A percentile compares a stretch with the other conserved stretches of the same genome.
These are phyloP conservation scores for Didymella pinodella DNA, from an alignment of 2,329 filamentous ascomycete species.

Conservation along the genomic window DNA sequence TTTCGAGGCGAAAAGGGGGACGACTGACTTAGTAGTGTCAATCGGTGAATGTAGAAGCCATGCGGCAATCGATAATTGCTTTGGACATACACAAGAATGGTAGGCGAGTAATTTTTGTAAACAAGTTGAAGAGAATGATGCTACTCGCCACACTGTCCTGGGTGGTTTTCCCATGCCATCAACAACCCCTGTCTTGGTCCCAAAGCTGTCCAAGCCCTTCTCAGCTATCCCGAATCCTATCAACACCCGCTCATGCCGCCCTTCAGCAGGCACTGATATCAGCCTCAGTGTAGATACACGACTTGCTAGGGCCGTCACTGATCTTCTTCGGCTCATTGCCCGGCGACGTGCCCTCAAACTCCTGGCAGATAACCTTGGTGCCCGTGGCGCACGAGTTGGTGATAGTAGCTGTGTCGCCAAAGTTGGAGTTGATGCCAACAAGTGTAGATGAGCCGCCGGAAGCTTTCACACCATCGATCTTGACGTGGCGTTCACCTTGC, in stretches of 20 bases:
- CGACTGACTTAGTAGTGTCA: not conserved
- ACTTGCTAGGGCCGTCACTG: constrained; percentile 23
- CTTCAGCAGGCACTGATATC: constrained; percentile 32
- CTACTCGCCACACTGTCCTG: too few relatives aligned
- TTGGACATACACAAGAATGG: too few relatives aligned
- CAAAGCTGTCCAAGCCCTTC: not conserved
- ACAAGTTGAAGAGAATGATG: too few relatives aligned
- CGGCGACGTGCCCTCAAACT: constrained; percentile 33
- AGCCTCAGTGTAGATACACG: constrained; percentile 34
- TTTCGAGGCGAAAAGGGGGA: not conserved
- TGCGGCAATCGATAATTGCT: too few relatives aligned
- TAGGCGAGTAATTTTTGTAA: too few relatives aligned
- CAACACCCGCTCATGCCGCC: not conserved
- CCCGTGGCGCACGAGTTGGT: constrained; percentile 31
- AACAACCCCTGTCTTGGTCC: too few relatives aligned
- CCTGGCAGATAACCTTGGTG: constrained; percentile 30
- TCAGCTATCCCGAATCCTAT: not conserved
- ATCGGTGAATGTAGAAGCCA: too few relatives aligned
- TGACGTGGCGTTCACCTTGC: constrained; percentile 52
- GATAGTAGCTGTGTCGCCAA: constrained; percentile 56
- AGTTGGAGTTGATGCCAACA: constrained; percentile 60
- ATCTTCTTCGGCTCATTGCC: constrained; percentile 31
- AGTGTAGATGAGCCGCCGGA: constrained; percentile 26
- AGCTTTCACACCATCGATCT: constrained; percentile 25
- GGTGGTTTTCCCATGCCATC: too few relatives aligned